A percentile compares a stretch with the other conserved stretches of the same genome.
These are phyloP conservation scores for Boeremia lycopersici DNA, from an alignment of 2,329 filamentous ascomycete species.

Conservation along the genomic window DNA sequence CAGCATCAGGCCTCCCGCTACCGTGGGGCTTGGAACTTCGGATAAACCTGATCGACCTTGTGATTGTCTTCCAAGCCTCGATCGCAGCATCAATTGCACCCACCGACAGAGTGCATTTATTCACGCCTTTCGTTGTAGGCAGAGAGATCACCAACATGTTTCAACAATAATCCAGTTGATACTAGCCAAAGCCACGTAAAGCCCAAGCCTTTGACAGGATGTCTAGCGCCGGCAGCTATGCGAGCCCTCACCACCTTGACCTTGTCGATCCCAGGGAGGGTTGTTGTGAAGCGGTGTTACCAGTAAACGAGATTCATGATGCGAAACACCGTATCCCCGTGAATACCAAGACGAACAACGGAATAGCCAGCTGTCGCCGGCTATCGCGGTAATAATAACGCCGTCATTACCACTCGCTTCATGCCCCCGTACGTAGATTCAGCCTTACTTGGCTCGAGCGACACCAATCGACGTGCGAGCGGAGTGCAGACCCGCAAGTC, in stretches of 20 bases:
- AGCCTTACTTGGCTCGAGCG: constrained; percentile 15
- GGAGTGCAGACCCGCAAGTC: constrained; percentile 12
- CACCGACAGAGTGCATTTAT: background rate
- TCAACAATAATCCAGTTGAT: background rate
- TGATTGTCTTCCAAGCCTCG: background rate
- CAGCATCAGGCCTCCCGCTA: constrained; percentile 7
- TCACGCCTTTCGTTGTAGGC: background rate
- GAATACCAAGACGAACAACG: background rate
- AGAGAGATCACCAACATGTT: background rate
- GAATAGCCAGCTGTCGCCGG: background rate
- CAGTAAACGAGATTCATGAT: background rate
- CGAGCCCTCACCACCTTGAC: constrained; percentile 1
- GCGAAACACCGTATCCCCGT: background rate
- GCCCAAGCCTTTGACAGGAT: constrained; percentile 3
- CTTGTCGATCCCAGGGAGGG: background rate
- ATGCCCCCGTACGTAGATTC: background rate
- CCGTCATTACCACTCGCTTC: background rate
- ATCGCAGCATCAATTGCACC: background rate
- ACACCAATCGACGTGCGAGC: constrained; percentile 10
- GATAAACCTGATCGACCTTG: background rate
- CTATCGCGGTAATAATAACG: background rate
- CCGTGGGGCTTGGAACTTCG: constrained; percentile 3
- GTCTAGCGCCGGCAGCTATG: constrained; percentile 12
- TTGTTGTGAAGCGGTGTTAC: background rate
- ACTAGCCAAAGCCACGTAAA: constrained; percentile 5